Evolutionary conservation across 176 grass and related monocot genomes (phyloP), one percentile per base, ranked within the genome.

Genomic region (Musa beccarii): DNA sequence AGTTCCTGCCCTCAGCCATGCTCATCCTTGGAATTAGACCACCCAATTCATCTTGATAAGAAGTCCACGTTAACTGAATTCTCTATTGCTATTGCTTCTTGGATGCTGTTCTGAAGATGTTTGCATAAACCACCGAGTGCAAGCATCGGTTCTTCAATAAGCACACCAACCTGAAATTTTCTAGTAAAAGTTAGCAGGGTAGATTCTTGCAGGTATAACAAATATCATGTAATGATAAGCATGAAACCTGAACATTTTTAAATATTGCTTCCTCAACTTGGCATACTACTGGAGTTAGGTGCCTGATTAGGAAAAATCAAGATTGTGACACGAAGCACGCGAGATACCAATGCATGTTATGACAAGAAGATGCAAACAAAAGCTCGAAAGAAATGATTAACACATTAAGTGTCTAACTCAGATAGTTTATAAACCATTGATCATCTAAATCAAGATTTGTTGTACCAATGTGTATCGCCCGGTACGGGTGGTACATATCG

Each of bases 81-180:
- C 63, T 94, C 85, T 75, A 93, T 51, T 1, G 82, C 85, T 81
- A 87, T 71, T 49, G 83, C 75, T 77, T 98, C 94, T 50, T 67
- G 72, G 49, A 87, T 82, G 78, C 80, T 80, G 50, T 93, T 84
- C 0, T 86, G 88, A 72, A 98, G 78, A 59, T 91, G 86, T 73
- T 87, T 81, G 67, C 90, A 91, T 50, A 89, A 73, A 2, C 83
- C 90, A 51, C 87, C 90, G 3, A 98, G 82, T 19, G 90, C 79
- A 8, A 94, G 84, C 86, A 91, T 91, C 29, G 90, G 90, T 79
- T 98, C 95, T 83, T 98, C 95, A 17, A 98, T 98, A n/a, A 98
- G 86, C 81, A 93, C 95, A 80, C 90, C 90, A 20, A 98, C 95
- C 94, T 98, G 84, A 56, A 86, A 75, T 67, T 59, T 34, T 25